Conservation (phyloP, 1,284 basidiomycete genomes). For the Agroathelia rolfsii region DNA sequence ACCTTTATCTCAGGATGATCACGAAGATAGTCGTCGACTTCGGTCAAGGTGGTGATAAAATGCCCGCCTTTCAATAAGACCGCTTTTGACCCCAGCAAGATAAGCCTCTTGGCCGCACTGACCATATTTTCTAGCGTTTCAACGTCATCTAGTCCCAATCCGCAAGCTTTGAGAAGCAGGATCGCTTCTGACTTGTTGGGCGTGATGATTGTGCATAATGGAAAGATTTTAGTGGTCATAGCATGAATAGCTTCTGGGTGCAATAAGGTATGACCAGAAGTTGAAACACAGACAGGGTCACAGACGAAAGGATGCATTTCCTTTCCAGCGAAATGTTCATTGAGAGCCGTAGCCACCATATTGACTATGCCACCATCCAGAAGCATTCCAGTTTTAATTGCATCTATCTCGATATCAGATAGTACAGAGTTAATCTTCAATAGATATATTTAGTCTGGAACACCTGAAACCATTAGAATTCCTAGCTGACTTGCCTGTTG, state of each 20-base stretch:
- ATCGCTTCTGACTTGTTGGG: slow-evolving; percentile 84
- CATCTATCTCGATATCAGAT: slow-evolving; percentile 66
- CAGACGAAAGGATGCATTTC: slow-evolving; percentile 53
- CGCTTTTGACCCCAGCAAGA: slow-evolving; percentile 39
- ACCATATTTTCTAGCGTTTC: slow-evolving; percentile 54
- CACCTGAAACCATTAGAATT: slow-evolving; percentile 4
- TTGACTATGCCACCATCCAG: slow-evolving; percentile 40
- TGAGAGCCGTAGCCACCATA: slow-evolving; percentile 37
- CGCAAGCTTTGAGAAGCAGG: slow-evolving; percentile 50
- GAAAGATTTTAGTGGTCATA: slow-evolving; percentile 59
- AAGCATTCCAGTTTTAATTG: slow-evolving; percentile 90
- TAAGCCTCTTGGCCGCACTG: slow-evolving; percentile 43
- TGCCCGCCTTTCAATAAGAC: slow-evolving; percentile 91
- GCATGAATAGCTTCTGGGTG: slow-evolving; percentile 55
- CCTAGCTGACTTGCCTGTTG: slow-evolving; percentile 44
- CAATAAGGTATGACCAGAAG: slow-evolving; percentile 79
- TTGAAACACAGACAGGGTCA: slow-evolving; percentile 91
- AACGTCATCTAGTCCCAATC: too few relatives aligned
- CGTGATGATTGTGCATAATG: slow-evolving; percentile 68
- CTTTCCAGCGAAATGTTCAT: slow-evolving; percentile 22
- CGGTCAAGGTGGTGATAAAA: slow-evolving; percentile 33
- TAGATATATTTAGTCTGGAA: neutral
- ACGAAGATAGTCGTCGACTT: slow-evolving; percentile 28
- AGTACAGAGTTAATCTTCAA: slow-evolving; percentile 66
- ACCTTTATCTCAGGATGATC: slow-evolving; percentile 24